A percentile compares a stretch with the other conserved stretches of the same genome.
These are phyloP conservation scores for Eucalyptus marginata DNA, from an alignment of 345 rosid species.

Conservation along the genomic window DNA sequence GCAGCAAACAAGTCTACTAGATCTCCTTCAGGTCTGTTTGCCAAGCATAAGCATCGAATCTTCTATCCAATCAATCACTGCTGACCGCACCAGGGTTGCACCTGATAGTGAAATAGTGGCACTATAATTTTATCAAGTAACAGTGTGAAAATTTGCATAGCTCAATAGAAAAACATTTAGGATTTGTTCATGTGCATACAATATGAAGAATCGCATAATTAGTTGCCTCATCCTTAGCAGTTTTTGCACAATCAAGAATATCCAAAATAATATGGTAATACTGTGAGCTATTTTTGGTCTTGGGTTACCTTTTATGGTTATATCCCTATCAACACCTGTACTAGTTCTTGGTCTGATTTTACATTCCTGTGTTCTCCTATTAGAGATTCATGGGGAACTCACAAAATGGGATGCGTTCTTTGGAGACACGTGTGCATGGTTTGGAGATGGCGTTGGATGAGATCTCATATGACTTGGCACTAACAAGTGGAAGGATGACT, in stretches of 20 bases:
- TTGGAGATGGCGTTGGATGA: conserved; percentile 87
- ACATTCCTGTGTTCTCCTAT: neutral
- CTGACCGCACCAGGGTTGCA: neutral
- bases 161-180: neutral
- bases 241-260: neutral
- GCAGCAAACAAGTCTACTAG: conserved; percentile 79
- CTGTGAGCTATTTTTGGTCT: neutral
- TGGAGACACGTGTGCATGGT: conserved; percentile 85
- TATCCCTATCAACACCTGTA: neutral
- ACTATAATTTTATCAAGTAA: neutral
- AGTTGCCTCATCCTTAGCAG: neutral
- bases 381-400: conserved; percentile 86
- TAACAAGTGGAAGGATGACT: conserved; percentile 67
- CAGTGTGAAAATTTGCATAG: neutral
- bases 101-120: neutral
- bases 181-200: neutral
- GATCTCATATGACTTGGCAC: conserved; percentile 84
- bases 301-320: neutral
- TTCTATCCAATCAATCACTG: neutral
- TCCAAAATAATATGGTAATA: neutral
- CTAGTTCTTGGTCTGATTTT: neutral
- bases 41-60: neutral
- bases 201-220: neutral
- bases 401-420: conserved; percentile 63
- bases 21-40: conserved; percentile 80